Base-by-base conservation (phyloP, 352 stramenopile genomes). In the Globisporangium rhizosaccharum region DNA sequence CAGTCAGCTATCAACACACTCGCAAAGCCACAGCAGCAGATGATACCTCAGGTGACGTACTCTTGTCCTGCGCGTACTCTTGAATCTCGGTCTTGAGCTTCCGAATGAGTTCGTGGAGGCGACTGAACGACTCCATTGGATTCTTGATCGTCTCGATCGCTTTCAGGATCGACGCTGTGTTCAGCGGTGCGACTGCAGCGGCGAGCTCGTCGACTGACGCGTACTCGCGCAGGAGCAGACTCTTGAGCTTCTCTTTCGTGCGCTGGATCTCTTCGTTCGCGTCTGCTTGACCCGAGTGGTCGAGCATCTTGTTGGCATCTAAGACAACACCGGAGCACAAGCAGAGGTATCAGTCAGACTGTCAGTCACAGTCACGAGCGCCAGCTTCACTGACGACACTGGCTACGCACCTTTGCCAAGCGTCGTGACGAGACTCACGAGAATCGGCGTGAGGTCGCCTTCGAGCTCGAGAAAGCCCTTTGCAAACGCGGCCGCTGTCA, bases 401-500 rank as follows among this genome's bases (percentile, higher is more conserved):
- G 37, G 15, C 18, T 11, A 53, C 57, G 26, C 70, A 93, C 82
- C 81, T 84, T 88, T 91, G 41, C 77, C 84, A 0, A 95, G 57
- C 17, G 83, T 94, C 20, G 83, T 94, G 39, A 97, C 87, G n/a
- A 97, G 83, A 49, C 88, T 97, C n/a, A 98, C 97, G 14, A 99
- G 78, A 66, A 99, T 99, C 9, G 98, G 98, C 25, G 97, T 98
- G 44, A 99, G 82, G 59, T 99, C 96, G 39, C 97, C 97, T 75
- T 99, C 97, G 0, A 99, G 78, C 68, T 99, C 97, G 0, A 99
- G 73, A 67, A 99, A 96, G 8, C 97, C 97, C 74, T 99, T 99
- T 17, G 97, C 94, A 70, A 99, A 99, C 6, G 97, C 96, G n/a
- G 98, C 97, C 0, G 97, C 98, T 23, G 97, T 99, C 76, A 99